Percentiles rank a stretch among this genome's conserved stretches.
Evolutionary conservation across 2,329 filamentous ascomycete genomes (phyloP).

Genomic region (Ophiostoma sp.): DNA sequence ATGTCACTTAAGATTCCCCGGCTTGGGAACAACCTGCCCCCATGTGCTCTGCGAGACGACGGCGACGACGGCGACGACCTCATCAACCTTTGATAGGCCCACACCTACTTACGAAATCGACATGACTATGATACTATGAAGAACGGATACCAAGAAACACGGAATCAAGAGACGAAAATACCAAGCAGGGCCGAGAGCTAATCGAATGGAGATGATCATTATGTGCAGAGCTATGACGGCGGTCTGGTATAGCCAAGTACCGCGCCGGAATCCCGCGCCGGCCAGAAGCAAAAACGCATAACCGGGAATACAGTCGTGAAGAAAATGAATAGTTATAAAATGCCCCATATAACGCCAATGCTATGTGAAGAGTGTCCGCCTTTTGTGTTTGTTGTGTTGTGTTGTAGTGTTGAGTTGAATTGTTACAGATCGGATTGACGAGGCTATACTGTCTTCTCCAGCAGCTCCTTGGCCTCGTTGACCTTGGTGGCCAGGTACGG

Average conservation of each 20-base stretch:
- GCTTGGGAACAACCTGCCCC: neutral
- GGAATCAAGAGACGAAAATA: neutral
- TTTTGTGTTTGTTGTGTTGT: slow-evolving; percentile 1
- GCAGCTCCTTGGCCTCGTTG: slow-evolving; percentile 94
- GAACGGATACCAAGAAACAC: neutral
- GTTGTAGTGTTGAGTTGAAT: neutral
- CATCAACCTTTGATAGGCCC: slow-evolving; percentile 10
- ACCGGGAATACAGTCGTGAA: neutral
- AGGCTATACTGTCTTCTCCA: slow-evolving; percentile 60
- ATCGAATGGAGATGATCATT: slow-evolving; percentile 16
- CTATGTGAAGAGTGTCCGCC: slow-evolving; percentile 15
- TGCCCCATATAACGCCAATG: slow-evolving; percentile 16
- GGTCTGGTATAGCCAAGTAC: slow-evolving; percentile 8
- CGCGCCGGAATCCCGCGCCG: neutral
- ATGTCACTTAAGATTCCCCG: neutral
- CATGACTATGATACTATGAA: neutral
- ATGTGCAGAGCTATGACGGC: neutral
- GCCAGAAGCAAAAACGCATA: neutral
- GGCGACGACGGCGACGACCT: slow-evolving; percentile 14
- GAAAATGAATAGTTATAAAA: slow-evolving; percentile 6
- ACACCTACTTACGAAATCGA: neutral
- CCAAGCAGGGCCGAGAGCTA: neutral
- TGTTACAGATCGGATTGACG: too few species aligned
- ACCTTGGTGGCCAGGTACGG: slow-evolving; percentile 96
- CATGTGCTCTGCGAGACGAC: neutral